Evolutionary conservation across 1,284 basidiomycete genomes (phyloP), one percentile per base, ranked within the genome.

Genomic region (Mycosarcoma mackinlayi): DNA sequence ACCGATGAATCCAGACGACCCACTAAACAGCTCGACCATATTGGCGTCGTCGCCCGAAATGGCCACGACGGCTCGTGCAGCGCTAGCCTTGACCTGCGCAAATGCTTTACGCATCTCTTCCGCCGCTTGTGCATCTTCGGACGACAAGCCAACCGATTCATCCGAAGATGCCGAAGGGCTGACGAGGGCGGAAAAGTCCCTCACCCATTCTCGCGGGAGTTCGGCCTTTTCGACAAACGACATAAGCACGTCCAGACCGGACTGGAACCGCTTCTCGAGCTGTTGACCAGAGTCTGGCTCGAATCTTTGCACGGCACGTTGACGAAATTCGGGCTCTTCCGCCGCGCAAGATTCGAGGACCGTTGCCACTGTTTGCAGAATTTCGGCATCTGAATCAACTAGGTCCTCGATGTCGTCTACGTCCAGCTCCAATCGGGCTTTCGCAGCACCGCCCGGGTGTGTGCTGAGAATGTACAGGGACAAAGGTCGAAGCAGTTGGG

Each of bases 11-110:
- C 42, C 48, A 11, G 40, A 33, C 5, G 42, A 39, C 5, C 50
- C 40, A 40, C 58, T 53, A 55, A 82, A 92, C 13, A 94, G 84
- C 7, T 89, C 86, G 53, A 90, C 88, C 67, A 88, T 87, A 74
- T 91, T 93, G 72, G 87, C 88, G 72, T 92, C 89, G 77, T 93
- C 91, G 25, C 91, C 92, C 4, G 91, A 88, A 21, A 92, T 87
- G 69, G 92, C 91, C 13, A 97, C 92, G 16, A 96, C 86, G 1
- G 89, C 88, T 74, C 92, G 92, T 73, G 94, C 89, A 3, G 92
- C 85, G 0, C 90, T 90, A 0, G 89, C 91, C 84, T 95, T 97
- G 83, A 91, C 91, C 25, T 89, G 86, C 59, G 89, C 88, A 58
- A 95, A 90, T 0, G 86, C 86, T 77, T 92, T 92, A 75, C 89